Conservation (phyloP, 192 early-diverging fungal genomes). For the Backusella tarrabulga region DNA sequence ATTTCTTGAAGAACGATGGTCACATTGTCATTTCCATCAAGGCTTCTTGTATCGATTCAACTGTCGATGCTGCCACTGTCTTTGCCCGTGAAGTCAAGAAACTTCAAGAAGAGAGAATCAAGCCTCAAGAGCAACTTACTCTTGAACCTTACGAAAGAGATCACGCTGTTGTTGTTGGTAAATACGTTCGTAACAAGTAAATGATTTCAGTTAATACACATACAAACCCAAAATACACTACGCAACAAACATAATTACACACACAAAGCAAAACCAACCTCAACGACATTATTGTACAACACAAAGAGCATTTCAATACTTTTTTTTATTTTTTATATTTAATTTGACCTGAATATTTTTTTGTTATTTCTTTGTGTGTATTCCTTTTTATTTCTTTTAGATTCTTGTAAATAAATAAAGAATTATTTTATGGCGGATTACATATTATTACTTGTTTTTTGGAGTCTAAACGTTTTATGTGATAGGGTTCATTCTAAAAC, state of each 20-base stretch:
- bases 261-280: neutral
- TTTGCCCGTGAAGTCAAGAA: constrained; percentile 98
- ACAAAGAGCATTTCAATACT: neutral
- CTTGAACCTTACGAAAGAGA: constrained; percentile 99
- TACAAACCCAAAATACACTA: neutral
- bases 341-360: neutral
- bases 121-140: constrained; percentile 94
- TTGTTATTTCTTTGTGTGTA: neutral
- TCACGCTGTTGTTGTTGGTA: constrained; percentile 95
- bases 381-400: neutral
- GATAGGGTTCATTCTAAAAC: constrained; percentile 15
- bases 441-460: neutral
- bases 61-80: constrained; percentile 91
- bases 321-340: constrained; percentile 2
- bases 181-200: constrained; percentile 67
- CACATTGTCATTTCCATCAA: constrained; percentile 99
- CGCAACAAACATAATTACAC: neutral
- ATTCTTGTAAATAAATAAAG: constrained; percentile 2
- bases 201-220: neutral
- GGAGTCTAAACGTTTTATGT: too few species aligned
- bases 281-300: constrained; percentile 1
- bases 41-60: constrained; percentile 99
- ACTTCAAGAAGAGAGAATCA: constrained; percentile 81
- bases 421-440: neutral
- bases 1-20: constrained; percentile 96